Percentiles rank a stretch among this genome's conserved stretches.
Conservation (phyloP, 208 protist genomes). For the Herpetomonas tarakana region DNA sequence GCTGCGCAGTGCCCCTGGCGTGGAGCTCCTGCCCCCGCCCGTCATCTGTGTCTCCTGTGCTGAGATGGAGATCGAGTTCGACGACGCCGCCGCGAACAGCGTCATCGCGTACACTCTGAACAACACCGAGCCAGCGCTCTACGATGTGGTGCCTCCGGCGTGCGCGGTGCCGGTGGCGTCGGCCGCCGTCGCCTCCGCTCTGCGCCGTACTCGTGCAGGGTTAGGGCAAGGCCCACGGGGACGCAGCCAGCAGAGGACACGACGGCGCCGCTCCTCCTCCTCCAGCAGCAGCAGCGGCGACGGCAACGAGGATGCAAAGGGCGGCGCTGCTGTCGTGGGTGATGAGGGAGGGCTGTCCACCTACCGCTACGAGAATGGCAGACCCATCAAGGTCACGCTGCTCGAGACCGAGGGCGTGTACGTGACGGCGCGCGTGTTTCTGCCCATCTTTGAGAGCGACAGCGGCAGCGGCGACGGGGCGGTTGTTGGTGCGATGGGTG, state of each 20-base stretch:
- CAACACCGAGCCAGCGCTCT: conserved; percentile 56
- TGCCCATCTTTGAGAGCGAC: conserved; percentile 48
- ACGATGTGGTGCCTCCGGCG: conserved; percentile 46
- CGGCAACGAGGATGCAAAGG: not conserved
- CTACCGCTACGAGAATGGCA: conserved; percentile 48
- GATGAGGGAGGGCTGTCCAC: conserved; percentile 48
- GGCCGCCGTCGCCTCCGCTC: no score
- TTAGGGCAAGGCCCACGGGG: no score
- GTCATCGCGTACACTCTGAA: conserved; percentile 81
- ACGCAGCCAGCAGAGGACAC: not conserved
- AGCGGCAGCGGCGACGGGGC: conserved; percentile 30
- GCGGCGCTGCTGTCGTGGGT: conserved; percentile 9
- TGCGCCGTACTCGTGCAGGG: no score
- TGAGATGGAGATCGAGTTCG: conserved; percentile 70
- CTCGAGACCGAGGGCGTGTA: conserved; percentile 54
- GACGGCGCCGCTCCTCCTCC: no score
- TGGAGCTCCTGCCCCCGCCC: conserved; percentile 53
- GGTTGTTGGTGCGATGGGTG: no score
- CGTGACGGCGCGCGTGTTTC: conserved; percentile 71
- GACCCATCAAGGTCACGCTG: conserved; percentile 57
- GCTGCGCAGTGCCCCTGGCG: conserved; percentile 19
- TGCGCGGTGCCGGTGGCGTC: conserved; percentile 30
- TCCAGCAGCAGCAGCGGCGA: not conserved
- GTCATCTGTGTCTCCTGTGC: conserved; percentile 71
- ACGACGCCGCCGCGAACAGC: conserved; percentile 57